Evolutionary conservation across 1,284 basidiomycete species (phyloP).

Genomic region (Ganoderma lingzhi): DNA sequence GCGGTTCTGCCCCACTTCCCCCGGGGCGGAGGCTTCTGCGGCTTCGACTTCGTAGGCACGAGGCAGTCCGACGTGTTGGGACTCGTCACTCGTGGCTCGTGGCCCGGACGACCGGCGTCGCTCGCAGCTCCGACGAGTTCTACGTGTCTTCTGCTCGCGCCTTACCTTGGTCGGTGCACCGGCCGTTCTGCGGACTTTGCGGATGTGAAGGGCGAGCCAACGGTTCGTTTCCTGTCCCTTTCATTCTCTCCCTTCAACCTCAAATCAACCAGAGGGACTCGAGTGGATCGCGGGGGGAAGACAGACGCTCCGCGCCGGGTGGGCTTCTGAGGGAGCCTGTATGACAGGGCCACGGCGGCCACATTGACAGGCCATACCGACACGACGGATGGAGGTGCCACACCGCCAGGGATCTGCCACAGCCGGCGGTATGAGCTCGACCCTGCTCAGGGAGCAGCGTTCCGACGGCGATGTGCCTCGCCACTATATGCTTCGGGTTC

Average conservation of each 20-base stretch:
- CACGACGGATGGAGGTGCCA: not conserved
- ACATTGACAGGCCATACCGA: not conserved
- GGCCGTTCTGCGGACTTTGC: slow-evolving; percentile 8
- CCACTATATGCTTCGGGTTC: not conserved
- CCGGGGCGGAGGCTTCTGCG: slow-evolving; percentile 1
- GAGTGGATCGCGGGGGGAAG: not conserved
- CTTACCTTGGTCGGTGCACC: not conserved
- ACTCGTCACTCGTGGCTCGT: not conserved
- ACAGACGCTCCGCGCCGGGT: not conserved
- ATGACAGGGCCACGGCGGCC: not conserved
- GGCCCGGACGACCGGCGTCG: not conserved
- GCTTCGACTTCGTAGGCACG: slow-evolving; percentile 6
- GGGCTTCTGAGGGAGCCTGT: slow-evolving; percentile 1
- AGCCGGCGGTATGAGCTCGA: not conserved
- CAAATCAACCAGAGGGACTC: not conserved
- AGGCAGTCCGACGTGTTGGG: not conserved
- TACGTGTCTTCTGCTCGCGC: not conserved
- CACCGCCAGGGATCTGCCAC: slow-evolving; percentile 1
- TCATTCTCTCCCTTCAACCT: not conserved
- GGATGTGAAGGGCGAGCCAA: slow-evolving; percentile 1
- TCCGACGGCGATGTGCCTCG: not conserved
- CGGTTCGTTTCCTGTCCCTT: not conserved
- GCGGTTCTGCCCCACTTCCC: not conserved
- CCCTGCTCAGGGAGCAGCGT: not conserved
- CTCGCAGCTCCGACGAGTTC: not conserved